Conservation (phyloP, 805 yeast species). For the Ogataea populi-albae region DNA sequence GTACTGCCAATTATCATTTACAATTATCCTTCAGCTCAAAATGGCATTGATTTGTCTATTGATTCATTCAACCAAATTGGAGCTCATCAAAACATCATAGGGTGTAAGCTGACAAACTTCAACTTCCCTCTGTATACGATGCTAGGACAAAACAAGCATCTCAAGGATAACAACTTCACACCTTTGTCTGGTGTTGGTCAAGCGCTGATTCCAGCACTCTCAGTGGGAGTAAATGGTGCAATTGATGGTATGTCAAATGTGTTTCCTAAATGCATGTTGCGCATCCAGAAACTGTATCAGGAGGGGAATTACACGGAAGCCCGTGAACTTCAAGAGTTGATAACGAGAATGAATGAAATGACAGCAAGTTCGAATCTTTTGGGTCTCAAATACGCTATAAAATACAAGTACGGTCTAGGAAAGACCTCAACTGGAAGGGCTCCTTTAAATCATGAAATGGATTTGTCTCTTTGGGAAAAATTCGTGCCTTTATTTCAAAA, state of each 20-base stretch:
- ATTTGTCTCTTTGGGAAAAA: slow-evolving; percentile 31
- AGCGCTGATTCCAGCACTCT: slow-evolving; percentile 43
- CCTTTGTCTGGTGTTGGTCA: slow-evolving; percentile 52
- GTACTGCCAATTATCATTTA: slow-evolving; percentile 42
- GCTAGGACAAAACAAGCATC: slow-evolving; percentile 41
- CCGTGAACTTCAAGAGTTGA: slow-evolving; percentile 37
- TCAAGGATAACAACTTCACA: slow-evolving; percentile 38
- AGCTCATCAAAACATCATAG: slow-evolving; percentile 43
- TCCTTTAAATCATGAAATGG: slow-evolving; percentile 40
- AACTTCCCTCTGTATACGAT: slow-evolving; percentile 46
- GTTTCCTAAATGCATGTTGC: slow-evolving; percentile 46
- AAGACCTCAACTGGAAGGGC: slow-evolving; percentile 38
- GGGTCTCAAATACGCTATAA: slow-evolving; percentile 30
- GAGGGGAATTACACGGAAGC: slow-evolving; percentile 42
- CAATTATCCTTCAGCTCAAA: slow-evolving; percentile 46
- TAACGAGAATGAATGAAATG: slow-evolving; percentile 44
- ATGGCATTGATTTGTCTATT: slow-evolving; percentile 35
- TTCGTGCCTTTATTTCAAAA: slow-evolving; percentile 11
- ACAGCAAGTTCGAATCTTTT: slow-evolving; percentile 33
- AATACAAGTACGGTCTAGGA: slow-evolving; percentile 27
- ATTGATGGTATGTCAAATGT: slow-evolving; percentile 52
- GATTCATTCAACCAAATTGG: slow-evolving; percentile 39
- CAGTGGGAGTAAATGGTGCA: slow-evolving; percentile 46
- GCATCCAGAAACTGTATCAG: slow-evolving; percentile 37
- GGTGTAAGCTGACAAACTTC: slow-evolving; percentile 49